phyloP scores from a whole-genome alignment of 1,139 yeast species.

The Saccharomycopsis phalli region DNA sequence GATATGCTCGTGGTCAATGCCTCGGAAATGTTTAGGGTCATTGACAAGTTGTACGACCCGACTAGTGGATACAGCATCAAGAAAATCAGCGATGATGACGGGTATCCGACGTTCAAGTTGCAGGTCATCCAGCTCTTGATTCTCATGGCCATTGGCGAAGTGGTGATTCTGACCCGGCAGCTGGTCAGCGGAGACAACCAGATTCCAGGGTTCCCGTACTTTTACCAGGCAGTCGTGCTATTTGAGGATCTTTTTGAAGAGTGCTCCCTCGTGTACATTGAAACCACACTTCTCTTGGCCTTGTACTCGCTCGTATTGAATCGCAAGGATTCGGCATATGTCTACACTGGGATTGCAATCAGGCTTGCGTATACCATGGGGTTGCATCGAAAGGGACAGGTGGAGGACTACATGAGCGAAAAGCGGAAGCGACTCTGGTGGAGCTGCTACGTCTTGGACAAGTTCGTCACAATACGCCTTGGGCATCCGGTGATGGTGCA shows the following conservation, averaged over 20 bases:
- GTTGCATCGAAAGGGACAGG: slow-evolving; percentile 7
- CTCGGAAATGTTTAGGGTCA: neutral
- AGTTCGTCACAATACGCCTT: slow-evolving; percentile 7
- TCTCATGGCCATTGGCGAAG: slow-evolving; percentile 12
- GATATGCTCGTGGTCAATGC: slow-evolving; percentile 10
- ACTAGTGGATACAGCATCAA: neutral
- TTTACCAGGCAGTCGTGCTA: slow-evolving; percentile 8
- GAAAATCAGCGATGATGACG: no score
- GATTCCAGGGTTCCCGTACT: slow-evolving; percentile 12
- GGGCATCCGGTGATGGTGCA: slow-evolving; percentile 18
- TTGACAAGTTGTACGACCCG: slow-evolving; percentile 4
- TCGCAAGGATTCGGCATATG: slow-evolving; percentile 13
- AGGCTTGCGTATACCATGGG: slow-evolving; percentile 17
- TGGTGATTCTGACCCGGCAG: neutral
- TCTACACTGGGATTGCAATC: slow-evolving; percentile 16
- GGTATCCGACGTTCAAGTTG: no score
- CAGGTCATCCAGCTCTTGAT: slow-evolving; percentile 5
- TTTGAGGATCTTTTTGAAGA: slow-evolving; percentile 16
- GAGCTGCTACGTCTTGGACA: slow-evolving; percentile 17
- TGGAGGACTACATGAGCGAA: slow-evolving; percentile 1
- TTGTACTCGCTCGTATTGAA: slow-evolving; percentile 13
- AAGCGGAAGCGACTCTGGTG: slow-evolving; percentile 16
- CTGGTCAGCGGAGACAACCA: neutral
- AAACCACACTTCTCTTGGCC: slow-evolving; percentile 10
- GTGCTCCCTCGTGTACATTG: slow-evolving; percentile 8